These are phyloP conservation scores for Boletus sp. DNA, from an alignment of 1,284 basidiomycete species.

Conservation along the genomic window DNA sequence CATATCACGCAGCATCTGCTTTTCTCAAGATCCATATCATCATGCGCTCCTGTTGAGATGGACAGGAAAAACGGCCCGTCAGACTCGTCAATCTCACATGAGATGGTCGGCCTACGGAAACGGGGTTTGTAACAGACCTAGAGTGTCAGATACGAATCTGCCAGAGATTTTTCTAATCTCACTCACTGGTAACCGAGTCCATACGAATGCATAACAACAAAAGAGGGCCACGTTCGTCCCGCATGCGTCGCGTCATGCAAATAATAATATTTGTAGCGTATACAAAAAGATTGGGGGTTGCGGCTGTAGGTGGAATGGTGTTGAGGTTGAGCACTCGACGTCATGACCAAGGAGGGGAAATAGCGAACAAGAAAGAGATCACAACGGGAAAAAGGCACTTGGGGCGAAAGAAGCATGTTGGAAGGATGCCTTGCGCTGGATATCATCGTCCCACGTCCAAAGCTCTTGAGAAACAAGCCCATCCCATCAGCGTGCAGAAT, in stretches of 20 bases:
- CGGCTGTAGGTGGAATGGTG: background rate
- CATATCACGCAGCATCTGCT: too few relatives aligned
- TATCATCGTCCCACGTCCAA: constrained; percentile 23
- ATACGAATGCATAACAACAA: background rate
- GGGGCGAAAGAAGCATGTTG: background rate
- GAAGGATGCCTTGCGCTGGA: constrained; percentile 7
- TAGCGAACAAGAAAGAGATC: background rate
- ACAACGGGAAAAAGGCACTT: background rate
- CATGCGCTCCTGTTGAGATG: too few relatives aligned
- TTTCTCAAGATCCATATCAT: too few relatives aligned
- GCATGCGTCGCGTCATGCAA: background rate
- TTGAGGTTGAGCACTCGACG: background rate
- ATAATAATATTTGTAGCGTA: background rate
- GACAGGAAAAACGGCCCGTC: too few relatives aligned
- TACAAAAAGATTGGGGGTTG: background rate
- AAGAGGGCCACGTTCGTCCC: background rate
- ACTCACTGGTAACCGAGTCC: background rate
- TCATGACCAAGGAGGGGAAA: too few relatives aligned
- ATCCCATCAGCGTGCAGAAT: constrained; percentile 12
- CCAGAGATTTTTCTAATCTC: too few relatives aligned
- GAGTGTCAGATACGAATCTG: too few relatives aligned
- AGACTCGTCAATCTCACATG: too few relatives aligned
- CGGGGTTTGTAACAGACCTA: too few relatives aligned
- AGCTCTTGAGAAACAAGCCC: constrained; percentile 15
- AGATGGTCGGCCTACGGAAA: too few relatives aligned